These are phyloP conservation scores for Cucurbita pepo DNA, from an alignment of 306 rosid genomes.

Conservation along the genomic window DNA sequence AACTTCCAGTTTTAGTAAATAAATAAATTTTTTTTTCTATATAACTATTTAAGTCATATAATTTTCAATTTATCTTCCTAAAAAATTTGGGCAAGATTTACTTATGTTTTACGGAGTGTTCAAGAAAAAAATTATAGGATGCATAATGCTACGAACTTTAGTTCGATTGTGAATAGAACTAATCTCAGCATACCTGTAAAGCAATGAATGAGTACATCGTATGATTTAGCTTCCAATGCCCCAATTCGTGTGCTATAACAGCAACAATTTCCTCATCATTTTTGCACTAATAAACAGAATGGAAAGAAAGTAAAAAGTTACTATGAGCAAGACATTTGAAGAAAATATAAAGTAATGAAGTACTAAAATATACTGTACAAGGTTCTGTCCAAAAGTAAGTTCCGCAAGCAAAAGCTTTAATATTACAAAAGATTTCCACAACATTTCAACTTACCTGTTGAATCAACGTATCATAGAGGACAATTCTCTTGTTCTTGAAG, in stretches of 20 bases:
- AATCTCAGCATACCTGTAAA: constrained; percentile 57
- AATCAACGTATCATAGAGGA: constrained; percentile 89
- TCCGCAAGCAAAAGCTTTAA: neutral
- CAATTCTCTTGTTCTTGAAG: constrained; percentile 93
- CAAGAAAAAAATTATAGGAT: too few species aligned
- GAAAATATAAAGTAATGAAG: neutral
- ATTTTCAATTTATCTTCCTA: too few species aligned
- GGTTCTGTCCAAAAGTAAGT: neutral
- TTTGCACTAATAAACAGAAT: constrained; percentile 56
- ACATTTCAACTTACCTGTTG: constrained; percentile 51
- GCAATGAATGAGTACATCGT: constrained; percentile 85
- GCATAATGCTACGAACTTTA: neutral
- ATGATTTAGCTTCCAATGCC: constrained; percentile 98
- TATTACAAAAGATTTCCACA: neutral
- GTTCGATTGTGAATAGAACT: neutral
- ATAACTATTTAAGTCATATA: too few species aligned
- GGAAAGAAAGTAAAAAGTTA: neutral
- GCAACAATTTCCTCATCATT: constrained; percentile 86
- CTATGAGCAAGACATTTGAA: neutral
- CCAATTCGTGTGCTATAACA: constrained; percentile 92
- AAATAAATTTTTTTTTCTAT: too few species aligned
- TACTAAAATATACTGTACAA: neutral
- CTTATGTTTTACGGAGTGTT: neutral
- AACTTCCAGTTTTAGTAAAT: too few species aligned
- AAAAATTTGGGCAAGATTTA: too few species aligned